Conservation (phyloP, 768 basidiomycete genomes). For the Kondoa subrosea region DNA sequence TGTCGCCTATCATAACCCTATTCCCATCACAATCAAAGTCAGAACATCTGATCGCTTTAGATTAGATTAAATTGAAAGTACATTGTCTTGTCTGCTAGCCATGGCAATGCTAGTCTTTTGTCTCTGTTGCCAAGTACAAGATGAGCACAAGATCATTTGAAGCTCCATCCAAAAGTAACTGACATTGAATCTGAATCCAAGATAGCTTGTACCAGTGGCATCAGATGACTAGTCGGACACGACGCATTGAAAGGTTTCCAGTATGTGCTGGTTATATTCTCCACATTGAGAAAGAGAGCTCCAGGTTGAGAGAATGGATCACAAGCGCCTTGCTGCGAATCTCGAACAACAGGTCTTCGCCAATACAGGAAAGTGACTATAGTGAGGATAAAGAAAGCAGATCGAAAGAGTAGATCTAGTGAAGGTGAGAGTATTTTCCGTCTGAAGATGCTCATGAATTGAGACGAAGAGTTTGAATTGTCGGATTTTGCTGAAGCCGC, state of each 20-base stretch:
- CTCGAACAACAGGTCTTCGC: background rate
- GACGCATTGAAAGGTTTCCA: background rate
- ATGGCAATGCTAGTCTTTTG: background rate
- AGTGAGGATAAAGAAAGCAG: background rate
- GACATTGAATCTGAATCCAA: background rate
- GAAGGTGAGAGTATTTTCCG: background rate
- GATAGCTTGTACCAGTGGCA: background rate
- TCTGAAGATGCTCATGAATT: background rate
- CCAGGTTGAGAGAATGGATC: slow-evolving; percentile 1
- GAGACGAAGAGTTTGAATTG: no score
- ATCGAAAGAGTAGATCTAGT: background rate
- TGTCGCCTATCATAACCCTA: slow-evolving; percentile 3
- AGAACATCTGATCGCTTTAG: no score
- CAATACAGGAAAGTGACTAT: background rate
- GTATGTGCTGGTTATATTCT: background rate
- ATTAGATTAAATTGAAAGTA: no score
- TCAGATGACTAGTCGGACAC: background rate
- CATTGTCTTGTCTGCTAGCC: slow-evolving; percentile 3
- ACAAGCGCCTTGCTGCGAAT: no score
- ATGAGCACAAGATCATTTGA: background rate
- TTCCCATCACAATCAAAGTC: no score
- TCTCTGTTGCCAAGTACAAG: no score
- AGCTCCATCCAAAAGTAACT: background rate
- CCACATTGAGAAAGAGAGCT: slow-evolving; percentile 4
- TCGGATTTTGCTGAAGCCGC: no score